Percentiles rank a stretch among this genome's conserved stretches.
phyloP scores from a whole-genome alignment of 257 asterid genomes.

The Coffea eugenioides region DNA sequence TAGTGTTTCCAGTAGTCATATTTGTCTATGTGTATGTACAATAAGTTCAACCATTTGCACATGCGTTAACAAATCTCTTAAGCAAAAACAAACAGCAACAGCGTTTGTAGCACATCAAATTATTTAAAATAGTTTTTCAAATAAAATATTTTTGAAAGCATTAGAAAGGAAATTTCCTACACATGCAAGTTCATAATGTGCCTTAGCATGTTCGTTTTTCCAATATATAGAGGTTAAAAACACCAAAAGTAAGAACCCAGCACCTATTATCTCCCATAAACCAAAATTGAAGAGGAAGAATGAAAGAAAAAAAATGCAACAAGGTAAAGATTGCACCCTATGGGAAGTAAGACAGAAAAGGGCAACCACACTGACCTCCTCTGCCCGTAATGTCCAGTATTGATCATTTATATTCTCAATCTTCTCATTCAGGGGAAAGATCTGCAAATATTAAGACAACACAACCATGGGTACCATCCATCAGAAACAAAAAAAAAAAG shows the following conservation, averaged over 20 bases:
- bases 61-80: background rate
- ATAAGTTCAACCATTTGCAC: background rate
- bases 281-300: background rate
- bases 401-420: constrained; percentile 93
- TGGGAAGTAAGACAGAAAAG: background rate
- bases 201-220: background rate
- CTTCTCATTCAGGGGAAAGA: constrained; percentile 74
- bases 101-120: background rate
- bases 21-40: background rate
- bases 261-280: background rate
- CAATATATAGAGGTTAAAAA: background rate
- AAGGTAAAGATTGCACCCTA: background rate
- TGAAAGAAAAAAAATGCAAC: background rate
- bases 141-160: background rate
- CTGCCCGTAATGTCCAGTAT: constrained; percentile 94
- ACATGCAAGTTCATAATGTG: background rate
- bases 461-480: constrained; percentile 10
- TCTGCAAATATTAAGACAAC: constrained; percentile 44
- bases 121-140: background rate
- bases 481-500: background rate
- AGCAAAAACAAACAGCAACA: background rate
- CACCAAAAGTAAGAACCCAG: background rate
- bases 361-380: constrained; percentile 60
- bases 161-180: background rate
- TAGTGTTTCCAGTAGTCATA: background rate